These are phyloP conservation scores for Ganoderma resinaceum DNA, from an alignment of 1,284 basidiomycete genomes.

Conservation along the genomic window DNA sequence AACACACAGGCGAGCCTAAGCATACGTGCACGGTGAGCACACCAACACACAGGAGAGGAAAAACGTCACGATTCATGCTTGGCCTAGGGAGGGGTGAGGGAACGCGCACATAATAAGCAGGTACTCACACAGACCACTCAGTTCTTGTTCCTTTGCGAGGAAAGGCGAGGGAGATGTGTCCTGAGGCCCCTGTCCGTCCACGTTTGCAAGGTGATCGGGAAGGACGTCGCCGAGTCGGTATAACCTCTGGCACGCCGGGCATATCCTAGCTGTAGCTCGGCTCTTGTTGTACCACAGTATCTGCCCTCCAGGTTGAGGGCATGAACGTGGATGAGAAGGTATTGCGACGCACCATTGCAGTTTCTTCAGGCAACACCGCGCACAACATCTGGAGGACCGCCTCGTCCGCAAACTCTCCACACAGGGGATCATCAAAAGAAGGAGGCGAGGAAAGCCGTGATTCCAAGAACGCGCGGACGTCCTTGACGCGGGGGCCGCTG, in stretches of 20 bases:
- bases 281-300: constrained; percentile 88
- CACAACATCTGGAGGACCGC: constrained; percentile 76
- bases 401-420: constrained; percentile 74
- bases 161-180: constrained; percentile 50
- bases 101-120: background rate
- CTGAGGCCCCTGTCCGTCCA: constrained; percentile 30
- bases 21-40: background rate
- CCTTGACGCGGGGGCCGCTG: constrained; percentile 75
- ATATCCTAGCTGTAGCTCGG: constrained; percentile 68
- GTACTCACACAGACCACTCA: constrained; percentile 78
- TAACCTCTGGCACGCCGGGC: constrained; percentile 76
- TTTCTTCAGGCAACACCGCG: constrained; percentile 72
- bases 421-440: constrained; percentile 64
- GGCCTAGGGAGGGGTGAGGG: background rate
- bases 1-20: constrained; percentile 77
- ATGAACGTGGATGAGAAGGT: background rate
- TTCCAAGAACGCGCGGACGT: constrained; percentile 63
- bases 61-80: background rate
- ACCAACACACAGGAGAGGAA: background rate
- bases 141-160: constrained; percentile 65
- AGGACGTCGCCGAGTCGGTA: constrained; percentile 72
- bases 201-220: constrained; percentile 49
- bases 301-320: constrained; percentile 43
- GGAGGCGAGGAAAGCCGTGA: constrained; percentile 71
- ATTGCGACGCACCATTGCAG: constrained; percentile 60